Conservation (phyloP, 441 rosid species). For the Corymbia calophylla region DNA sequence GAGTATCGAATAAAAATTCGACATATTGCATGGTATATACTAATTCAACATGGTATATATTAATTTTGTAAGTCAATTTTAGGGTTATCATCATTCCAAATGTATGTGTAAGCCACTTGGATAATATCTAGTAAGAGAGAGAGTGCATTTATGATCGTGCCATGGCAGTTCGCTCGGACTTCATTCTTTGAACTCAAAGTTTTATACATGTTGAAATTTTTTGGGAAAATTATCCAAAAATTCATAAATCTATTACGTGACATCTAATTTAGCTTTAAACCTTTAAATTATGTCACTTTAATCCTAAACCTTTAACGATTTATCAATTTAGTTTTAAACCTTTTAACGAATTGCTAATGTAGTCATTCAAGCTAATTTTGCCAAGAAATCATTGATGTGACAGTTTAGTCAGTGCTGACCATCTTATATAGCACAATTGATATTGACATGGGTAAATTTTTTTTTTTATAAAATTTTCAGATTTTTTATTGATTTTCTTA, state of each 20-base stretch:
- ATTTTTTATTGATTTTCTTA: background rate
- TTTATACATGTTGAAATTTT: background rate
- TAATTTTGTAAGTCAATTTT: background rate
- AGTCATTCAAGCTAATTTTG: accelerated
- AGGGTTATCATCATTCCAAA: background rate
- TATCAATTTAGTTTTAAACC: background rate
- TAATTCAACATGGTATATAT: background rate
- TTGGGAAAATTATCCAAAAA: background rate
- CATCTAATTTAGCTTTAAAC: accelerated
- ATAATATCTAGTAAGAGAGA: background rate
- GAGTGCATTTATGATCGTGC: background rate
- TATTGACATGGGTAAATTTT: no score
- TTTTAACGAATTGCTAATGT: background rate
- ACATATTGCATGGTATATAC: background rate
- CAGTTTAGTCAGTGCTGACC: no score
- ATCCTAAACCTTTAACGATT: no score
- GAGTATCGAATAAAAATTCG: background rate
- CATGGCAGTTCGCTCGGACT: background rate
- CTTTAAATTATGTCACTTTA: background rate
- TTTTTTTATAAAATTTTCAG: no score
- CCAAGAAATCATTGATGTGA: no score
- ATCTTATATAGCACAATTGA: accelerated
- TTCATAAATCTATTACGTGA: no score
- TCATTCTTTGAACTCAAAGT: background rate
- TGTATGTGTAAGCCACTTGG: background rate